Conservation (phyloP, 805 yeast species). For the Metschnikowia kofuensis region DNA sequence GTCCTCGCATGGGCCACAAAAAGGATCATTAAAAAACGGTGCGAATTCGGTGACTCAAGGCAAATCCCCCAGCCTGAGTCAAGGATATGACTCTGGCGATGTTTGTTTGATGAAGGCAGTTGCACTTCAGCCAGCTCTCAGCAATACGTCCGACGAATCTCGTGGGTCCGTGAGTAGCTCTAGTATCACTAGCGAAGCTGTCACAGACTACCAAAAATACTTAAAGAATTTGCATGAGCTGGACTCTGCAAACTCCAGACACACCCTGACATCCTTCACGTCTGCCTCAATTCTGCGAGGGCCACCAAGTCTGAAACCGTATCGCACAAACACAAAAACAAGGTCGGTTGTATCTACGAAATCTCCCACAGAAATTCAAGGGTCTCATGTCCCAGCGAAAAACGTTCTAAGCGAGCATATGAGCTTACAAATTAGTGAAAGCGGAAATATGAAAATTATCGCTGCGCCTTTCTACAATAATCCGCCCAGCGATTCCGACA, state of each 20-base stretch:
- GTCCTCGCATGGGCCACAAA: slow-evolving; percentile 16
- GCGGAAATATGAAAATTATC: slow-evolving; percentile 26
- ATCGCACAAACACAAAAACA: slow-evolving; percentile 3
- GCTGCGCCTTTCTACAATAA: slow-evolving; percentile 38
- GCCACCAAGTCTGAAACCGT: slow-evolving; percentile 11
- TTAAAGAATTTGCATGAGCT: slow-evolving; percentile 16
- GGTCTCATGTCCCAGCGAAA: slow-evolving; percentile 13
- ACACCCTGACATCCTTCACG: slow-evolving; percentile 18
- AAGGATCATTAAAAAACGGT: slow-evolving; percentile 1
- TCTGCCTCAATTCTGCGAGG: slow-evolving; percentile 16
- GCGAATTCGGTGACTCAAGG: neutral
- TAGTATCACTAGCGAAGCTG: slow-evolving; percentile 3
- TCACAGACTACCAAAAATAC: slow-evolving; percentile 21
- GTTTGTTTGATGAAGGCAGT: neutral
- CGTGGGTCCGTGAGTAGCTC: slow-evolving; percentile 9
- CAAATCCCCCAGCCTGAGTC: neutral
- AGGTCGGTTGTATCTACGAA: slow-evolving; percentile 3
- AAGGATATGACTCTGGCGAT: neutral
- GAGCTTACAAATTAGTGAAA: slow-evolving; percentile 9
- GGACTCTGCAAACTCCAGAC: slow-evolving; percentile 11
- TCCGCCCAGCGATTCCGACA: slow-evolving; percentile 38
- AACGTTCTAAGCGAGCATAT: slow-evolving; percentile 11
- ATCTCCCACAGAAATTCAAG: slow-evolving; percentile 1
- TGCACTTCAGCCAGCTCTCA: slow-evolving; percentile 3
- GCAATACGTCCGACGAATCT: slow-evolving; percentile 9